Conservation (phyloP, 345 rosid genomes). For the Atalantia buxifolia region DNA sequence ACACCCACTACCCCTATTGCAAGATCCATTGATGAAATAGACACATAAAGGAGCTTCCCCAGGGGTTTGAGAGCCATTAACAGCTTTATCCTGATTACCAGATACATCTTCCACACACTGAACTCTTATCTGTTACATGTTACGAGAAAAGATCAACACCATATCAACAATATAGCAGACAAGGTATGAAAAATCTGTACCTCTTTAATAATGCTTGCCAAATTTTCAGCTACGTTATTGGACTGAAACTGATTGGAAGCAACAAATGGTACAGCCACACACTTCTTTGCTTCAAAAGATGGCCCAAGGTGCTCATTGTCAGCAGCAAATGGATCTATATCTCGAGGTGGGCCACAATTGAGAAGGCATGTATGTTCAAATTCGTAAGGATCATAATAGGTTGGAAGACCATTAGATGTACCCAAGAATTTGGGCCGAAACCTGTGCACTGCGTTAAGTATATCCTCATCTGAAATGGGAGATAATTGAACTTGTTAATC, state of each 20-base stretch:
- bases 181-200: constrained; percentile 28
- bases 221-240: constrained; percentile 38
- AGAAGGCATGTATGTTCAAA: constrained; percentile 68
- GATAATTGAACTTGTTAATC: constrained; percentile 11
- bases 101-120: constrained; percentile 27
- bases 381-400: constrained; percentile 55
- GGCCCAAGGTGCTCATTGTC: constrained; percentile 41
- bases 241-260: constrained; percentile 49
- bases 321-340: constrained; percentile 25
- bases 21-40: constrained; percentile 65
- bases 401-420: constrained; percentile 47
- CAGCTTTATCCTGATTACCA: constrained; percentile 21
- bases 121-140: constrained; percentile 51
- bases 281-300: constrained; percentile 42
- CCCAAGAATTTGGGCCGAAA: constrained; percentile 72
- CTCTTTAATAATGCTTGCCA: constrained; percentile 60
- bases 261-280: constrained; percentile 73
- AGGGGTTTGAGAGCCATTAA: constrained; percentile 21
- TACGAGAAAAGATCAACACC: constrained; percentile 14
- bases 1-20: constrained; percentile 72
- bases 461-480: constrained; percentile 72
- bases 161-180: constrained; percentile 6
- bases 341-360: constrained; percentile 38
- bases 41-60: constrained; percentile 47
- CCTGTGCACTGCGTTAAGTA: constrained; percentile 55